Evolutionary conservation across 2,329 filamentous ascomycete genomes (phyloP).

Genomic region (Trichophyton schoenleinii): DNA sequence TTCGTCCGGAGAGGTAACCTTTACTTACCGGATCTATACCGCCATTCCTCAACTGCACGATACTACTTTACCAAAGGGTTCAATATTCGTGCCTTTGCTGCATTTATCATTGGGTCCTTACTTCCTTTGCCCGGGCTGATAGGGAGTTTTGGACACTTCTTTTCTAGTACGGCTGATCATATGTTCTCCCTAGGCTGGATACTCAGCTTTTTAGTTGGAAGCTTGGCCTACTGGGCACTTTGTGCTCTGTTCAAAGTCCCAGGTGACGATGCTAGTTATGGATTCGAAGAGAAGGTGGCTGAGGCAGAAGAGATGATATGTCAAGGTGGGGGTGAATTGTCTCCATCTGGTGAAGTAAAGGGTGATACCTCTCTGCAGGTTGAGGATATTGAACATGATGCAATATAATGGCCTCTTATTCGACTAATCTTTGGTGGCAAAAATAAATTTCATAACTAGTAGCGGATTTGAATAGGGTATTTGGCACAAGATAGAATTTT

Average conservation of each 20-base stretch:
- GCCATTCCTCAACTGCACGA: slow-evolving; percentile 17
- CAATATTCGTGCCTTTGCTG: slow-evolving; percentile 19
- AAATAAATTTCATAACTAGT: neutral
- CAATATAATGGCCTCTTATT: neutral
- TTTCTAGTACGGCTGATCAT: slow-evolving; percentile 12
- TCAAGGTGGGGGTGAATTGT: neutral
- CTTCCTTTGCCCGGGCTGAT: slow-evolving; percentile 17
- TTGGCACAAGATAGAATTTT: too few relatives aligned
- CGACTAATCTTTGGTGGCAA: neutral
- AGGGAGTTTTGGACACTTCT: slow-evolving; percentile 12
- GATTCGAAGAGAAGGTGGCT: slow-evolving; percentile 10
- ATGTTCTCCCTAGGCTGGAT: slow-evolving; percentile 18
- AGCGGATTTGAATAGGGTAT: too few relatives aligned
- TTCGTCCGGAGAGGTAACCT: slow-evolving; percentile 24
- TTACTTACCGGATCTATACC: slow-evolving; percentile 22
- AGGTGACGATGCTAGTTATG: slow-evolving; percentile 6
- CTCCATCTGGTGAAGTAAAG: neutral
- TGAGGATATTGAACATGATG: neutral
- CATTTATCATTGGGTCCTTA: slow-evolving; percentile 16
- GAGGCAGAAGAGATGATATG: slow-evolving; percentile 8
- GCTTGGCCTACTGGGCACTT: slow-evolving; percentile 13
- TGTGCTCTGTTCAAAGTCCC: slow-evolving; percentile 12
- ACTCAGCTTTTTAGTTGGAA: slow-evolving; percentile 16
- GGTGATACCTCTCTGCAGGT: neutral
- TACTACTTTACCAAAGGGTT: slow-evolving; percentile 26